Evolutionary conservation across 192 early-diverging fungal genomes (phyloP).

Genomic region (Obelidium mucronatum): DNA sequence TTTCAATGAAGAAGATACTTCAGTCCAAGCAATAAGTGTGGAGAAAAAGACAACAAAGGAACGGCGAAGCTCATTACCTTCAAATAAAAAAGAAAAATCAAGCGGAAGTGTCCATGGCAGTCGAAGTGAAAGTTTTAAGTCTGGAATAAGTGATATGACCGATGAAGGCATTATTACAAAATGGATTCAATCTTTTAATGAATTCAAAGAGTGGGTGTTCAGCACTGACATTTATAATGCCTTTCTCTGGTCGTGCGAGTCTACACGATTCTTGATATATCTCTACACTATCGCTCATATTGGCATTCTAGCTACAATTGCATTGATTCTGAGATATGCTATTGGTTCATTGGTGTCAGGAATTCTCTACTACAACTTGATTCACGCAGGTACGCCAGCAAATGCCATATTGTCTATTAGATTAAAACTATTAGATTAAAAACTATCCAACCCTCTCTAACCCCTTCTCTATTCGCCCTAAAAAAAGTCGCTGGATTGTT

Average conservation of each 20-base stretch:
- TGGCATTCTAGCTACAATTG: conserved; percentile 16
- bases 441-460: too few relatives aligned
- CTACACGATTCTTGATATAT: conserved; percentile 23
- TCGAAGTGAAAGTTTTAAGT: background rate
- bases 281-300: conserved; percentile 22
- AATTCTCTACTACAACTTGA: conserved; percentile 30
- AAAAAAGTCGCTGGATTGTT: conserved; percentile 8
- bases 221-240: background rate
- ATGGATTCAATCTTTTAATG: background rate
- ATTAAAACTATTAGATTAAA: background rate
- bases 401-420: background rate
- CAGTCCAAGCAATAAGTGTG: too few relatives aligned
- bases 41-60: too few relatives aligned
- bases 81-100: background rate
- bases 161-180: conserved; percentile 29
- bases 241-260: conserved; percentile 13
- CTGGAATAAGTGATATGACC: conserved; percentile 22
- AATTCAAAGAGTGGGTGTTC: background rate
- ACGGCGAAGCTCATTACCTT: too few relatives aligned
- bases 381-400: conserved; percentile 21
- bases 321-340: conserved; percentile 14
- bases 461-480: background rate
- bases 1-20: too few relatives aligned
- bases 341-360: conserved; percentile 17
- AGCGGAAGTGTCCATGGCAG: background rate